Evolutionary conservation across 495 filamentous ascomycete species (phyloP).

Genomic region (Cercophora newfieldiana): DNA sequence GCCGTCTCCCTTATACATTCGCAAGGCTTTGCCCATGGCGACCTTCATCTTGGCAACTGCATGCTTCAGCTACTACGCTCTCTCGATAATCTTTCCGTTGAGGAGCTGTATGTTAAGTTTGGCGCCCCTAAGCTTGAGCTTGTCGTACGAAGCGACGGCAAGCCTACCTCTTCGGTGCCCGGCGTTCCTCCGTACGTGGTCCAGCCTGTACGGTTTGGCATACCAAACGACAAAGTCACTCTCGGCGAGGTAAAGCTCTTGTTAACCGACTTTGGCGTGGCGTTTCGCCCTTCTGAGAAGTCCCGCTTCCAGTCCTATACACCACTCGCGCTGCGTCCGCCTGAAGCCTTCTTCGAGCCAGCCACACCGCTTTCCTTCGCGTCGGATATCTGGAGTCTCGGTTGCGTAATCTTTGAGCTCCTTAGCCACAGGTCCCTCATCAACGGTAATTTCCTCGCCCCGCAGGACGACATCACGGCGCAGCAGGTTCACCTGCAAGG

Average conservation of each 20-base stretch:
- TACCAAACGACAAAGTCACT: constrained; percentile 21
- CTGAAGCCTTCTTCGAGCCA: constrained; percentile 37
- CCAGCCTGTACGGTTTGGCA: constrained; percentile 28
- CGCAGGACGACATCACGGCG: constrained; percentile 38
- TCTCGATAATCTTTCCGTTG: constrained; percentile 34
- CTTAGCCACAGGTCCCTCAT: constrained; percentile 16
- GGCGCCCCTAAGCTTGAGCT: constrained; percentile 27
- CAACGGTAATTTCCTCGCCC: constrained; percentile 24
- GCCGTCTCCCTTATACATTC: constrained; percentile 39
- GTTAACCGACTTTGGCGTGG: constrained; percentile 43
- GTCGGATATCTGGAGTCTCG: constrained; percentile 45
- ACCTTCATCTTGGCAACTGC: constrained; percentile 43
- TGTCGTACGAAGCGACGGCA: constrained; percentile 27
- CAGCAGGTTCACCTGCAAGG: constrained; percentile 43
- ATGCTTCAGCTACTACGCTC: constrained; percentile 38
- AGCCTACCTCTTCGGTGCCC: constrained; percentile 15
- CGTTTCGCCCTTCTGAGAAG: constrained; percentile 35
- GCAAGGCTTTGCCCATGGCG: constrained; percentile 39
- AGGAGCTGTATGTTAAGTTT: constrained; percentile 36
- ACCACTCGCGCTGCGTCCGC: constrained; percentile 33
- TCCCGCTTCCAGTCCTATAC: constrained; percentile 32
- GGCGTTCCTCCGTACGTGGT: constrained; percentile 25
- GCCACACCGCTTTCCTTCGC: constrained; percentile 32
- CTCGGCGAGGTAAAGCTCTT: constrained; percentile 33
- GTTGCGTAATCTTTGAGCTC: constrained; percentile 38